These are phyloP conservation scores for Barnettozyma hawaiiensis DNA, from an alignment of 1,139 yeast species.

Conservation along the genomic window DNA sequence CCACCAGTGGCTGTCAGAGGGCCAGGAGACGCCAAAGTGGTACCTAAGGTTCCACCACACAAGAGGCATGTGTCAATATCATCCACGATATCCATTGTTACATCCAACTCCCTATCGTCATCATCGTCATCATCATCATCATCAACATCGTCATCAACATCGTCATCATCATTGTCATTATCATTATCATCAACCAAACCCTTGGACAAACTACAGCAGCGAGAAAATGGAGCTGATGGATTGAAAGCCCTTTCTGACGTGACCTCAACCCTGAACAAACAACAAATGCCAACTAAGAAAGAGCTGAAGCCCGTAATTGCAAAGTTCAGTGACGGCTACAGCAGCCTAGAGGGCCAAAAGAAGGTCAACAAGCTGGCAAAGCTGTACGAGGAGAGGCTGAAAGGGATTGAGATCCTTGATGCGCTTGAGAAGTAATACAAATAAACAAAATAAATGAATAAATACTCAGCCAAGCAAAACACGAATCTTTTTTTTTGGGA, in stretches of 20 bases:
- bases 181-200: not conserved
- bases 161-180: not conserved
- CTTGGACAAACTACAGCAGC: not conserved
- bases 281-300: slow-evolving; percentile 5
- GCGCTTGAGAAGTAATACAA: not conserved
- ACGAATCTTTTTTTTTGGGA: not conserved
- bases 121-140: not conserved
- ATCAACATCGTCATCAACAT: not conserved
- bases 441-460: not conserved
- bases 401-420: slow-evolving; percentile 16
- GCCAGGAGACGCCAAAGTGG: slow-evolving; percentile 1
- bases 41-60: not conserved
- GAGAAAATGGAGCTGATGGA: slow-evolving; percentile 4
- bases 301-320: slow-evolving; percentile 9
- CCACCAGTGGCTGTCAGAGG: slow-evolving; percentile 1
- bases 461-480: not conserved
- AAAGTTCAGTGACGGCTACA: slow-evolving; percentile 25
- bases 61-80: not conserved
- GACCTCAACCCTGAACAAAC: slow-evolving; percentile 20
- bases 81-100: not conserved
- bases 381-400: slow-evolving; percentile 24
- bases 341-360: slow-evolving; percentile 23
- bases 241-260: slow-evolving; percentile 19
- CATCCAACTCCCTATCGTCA: not conserved
- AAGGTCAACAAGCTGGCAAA: slow-evolving; percentile 25